Conservation (phyloP, 345 rosid species). For the Stellera chamaejasme region DNA sequence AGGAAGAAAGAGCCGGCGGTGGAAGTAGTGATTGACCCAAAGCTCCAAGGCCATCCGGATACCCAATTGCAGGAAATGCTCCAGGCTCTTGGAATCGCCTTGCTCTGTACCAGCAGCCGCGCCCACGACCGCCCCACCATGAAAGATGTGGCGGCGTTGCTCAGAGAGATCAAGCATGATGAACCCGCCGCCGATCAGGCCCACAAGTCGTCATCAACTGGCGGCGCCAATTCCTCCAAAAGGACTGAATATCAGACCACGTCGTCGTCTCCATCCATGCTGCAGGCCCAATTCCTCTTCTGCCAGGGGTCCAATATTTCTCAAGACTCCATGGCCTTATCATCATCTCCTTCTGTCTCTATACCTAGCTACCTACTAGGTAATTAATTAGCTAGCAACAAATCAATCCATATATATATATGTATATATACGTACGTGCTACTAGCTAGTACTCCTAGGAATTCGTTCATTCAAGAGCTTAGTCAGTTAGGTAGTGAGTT, state of each 20-base stretch:
- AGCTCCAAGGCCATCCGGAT: constrained; percentile 60
- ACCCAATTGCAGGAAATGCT: constrained; percentile 74
- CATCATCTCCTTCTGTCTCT: constrained; percentile 46
- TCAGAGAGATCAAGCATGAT: constrained; percentile 61
- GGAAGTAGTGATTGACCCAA: constrained; percentile 46
- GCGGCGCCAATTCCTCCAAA: constrained; percentile 11
- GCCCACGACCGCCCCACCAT: constrained; percentile 79
- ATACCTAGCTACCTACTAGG: no score
- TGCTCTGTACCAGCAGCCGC: constrained; percentile 67
- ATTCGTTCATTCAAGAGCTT: no score
- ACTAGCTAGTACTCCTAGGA: no score
- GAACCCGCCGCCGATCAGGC: constrained; percentile 26
- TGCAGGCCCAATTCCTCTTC: constrained; percentile 28
- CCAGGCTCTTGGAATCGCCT: constrained; percentile 72
- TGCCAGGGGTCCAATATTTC: constrained; percentile 30
- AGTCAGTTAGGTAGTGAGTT: no score
- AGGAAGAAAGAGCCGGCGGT: constrained; percentile 63
- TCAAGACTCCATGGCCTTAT: constrained; percentile 31
- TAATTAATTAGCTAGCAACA: no score
- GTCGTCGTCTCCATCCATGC: constrained; percentile 27
- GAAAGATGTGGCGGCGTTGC: constrained; percentile 80
- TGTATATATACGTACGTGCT: no score
- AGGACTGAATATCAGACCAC: constrained; percentile 16
- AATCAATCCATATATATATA: no score
- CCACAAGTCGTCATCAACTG: constrained; percentile 24